Base-by-base conservation (phyloP, 495 filamentous ascomycete genomes). In the Aspergillus sclerotiicarbonarius region DNA sequence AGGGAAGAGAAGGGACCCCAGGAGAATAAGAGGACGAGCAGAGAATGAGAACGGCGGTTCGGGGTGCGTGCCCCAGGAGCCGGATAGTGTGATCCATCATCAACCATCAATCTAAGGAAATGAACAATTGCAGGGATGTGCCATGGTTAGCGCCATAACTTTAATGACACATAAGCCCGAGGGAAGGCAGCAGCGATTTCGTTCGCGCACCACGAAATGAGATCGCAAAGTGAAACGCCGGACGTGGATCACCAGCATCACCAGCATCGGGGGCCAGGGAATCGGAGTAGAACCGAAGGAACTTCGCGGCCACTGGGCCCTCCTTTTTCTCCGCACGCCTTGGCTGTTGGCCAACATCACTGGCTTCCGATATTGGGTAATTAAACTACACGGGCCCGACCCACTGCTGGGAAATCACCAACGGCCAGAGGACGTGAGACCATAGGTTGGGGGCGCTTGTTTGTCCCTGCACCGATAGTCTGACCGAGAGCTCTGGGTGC, bases 211-310 rank as follows among this genome's bases (percentile, higher is more conserved):
- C 55, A 45, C 60, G 65, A 69, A 68, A 69, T 68, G 62, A 66
- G 54, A 54, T 63, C 57, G 53, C 53, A 35, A 66, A 43, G 29
- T 73, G 72, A 75, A 73, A 75, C 72, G 37, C 61, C 55, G 60
- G 54, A 44, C 67, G 67, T 69, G 62, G 66, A 67, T 57, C 61
- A 46, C 25, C 21, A 41, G 30, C 32, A 44, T 47, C 54, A n/a
- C n/a, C n/a, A n/a, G n/a, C n/a, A n/a, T n/a, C n/a, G n/a, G 61
- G 51, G 58, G 35, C 49, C 43, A 60, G 57, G 51, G 57, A 59
- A 54, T 51, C 57, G 51, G 57, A 18, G 18, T 20, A 9, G 37
- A 47, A 32, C 53, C 41, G 43, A 39, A 37, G 18, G 12, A 39
- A 20, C 13, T 25, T 12, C 46, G 13, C 19, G 20, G 10, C 46